Base-by-base conservation (phyloP, 768 basidiomycete genomes). In the Calocera cornea region DNA sequence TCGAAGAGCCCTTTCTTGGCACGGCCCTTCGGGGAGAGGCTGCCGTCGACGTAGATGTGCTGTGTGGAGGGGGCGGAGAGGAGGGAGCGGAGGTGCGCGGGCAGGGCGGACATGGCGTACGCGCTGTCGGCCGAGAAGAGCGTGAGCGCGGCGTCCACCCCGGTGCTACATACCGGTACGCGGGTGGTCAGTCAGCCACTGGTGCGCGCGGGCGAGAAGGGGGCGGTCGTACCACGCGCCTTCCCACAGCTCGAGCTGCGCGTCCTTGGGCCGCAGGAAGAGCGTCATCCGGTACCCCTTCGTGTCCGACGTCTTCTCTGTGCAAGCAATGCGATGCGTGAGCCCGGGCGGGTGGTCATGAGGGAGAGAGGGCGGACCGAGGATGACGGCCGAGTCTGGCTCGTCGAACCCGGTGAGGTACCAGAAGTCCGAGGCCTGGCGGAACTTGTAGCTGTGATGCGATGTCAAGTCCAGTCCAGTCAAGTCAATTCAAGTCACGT, bases 401-500 rank as follows among this genome's bases (percentile, higher is more conserved):
- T 98, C 95, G 67, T 92, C 86, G 72, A 97, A 97, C 12, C 97
- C 97, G 0, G 97, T 97, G 16, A 99, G 80, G 76, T 99, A 98
- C 89, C 89, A 92, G 75, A 95, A 91, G 76, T 95, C 88, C 40
- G 90, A 92, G 0, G 86, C 85, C 77, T 95, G 95, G 27, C 95
- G 85, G 74, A 91, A 97, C 75, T 94, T 94, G 82, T 97, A 97
- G 76, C 95, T 98, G 74, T n/a, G n/a, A n/a, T n/a, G n/a, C n/a
- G n/a, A n/a, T n/a, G n/a, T n/a, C n/a, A n/a, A n/a, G n/a, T n/a
- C n/a, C n/a, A n/a, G n/a, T n/a, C n/a, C n/a, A n/a, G 36, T 41
- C 19, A 41, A 41, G 19, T 10, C 11, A 41, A 64, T 8, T 22
- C 17, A 54, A 40, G 40, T 64, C 66, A 60, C 72, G 69, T 68